Conservation (phyloP, 2,329 filamentous ascomycete species). For the Grosmannia penicillata region DNA sequence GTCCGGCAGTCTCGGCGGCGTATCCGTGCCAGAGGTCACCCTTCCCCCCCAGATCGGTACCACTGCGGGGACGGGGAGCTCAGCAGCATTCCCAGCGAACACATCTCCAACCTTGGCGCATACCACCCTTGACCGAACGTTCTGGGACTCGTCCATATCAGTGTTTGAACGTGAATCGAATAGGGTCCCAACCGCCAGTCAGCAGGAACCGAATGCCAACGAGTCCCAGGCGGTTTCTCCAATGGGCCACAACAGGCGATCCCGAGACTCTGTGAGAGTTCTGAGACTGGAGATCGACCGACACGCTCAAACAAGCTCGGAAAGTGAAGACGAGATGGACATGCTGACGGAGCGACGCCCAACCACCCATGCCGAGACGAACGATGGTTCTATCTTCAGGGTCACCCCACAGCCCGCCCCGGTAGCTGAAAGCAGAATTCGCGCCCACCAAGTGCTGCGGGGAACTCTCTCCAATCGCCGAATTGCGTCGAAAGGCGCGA, state of each 20-base stretch:
- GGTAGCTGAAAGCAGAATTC: constrained; percentile 22
- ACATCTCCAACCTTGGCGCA: background rate
- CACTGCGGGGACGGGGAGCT: too few species aligned
- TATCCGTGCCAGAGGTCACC: too few species aligned
- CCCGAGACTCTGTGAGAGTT: background rate
- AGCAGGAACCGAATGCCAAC: too few species aligned
- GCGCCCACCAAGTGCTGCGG: constrained; percentile 30
- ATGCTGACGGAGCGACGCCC: background rate
- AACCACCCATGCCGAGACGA: too few species aligned
- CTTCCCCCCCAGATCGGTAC: too few species aligned
- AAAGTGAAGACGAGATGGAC: background rate
- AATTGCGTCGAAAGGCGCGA: constrained; percentile 31
- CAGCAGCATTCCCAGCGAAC: too few species aligned
- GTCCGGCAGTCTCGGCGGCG: too few species aligned
- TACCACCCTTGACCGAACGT: background rate
- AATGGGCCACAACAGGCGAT: background rate
- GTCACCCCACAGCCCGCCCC: too few species aligned
- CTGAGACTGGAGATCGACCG: background rate
- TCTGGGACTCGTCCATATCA: background rate
- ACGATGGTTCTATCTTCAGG: background rate
- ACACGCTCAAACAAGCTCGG: background rate
- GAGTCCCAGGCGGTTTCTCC: background rate
- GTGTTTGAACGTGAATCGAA: too few species aligned
- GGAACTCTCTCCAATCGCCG: constrained; percentile 27
- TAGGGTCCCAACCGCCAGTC: too few species aligned